Evolutionary conservation across 257 asterid genomes (phyloP).

Genomic region (Jasminum sambac): DNA sequence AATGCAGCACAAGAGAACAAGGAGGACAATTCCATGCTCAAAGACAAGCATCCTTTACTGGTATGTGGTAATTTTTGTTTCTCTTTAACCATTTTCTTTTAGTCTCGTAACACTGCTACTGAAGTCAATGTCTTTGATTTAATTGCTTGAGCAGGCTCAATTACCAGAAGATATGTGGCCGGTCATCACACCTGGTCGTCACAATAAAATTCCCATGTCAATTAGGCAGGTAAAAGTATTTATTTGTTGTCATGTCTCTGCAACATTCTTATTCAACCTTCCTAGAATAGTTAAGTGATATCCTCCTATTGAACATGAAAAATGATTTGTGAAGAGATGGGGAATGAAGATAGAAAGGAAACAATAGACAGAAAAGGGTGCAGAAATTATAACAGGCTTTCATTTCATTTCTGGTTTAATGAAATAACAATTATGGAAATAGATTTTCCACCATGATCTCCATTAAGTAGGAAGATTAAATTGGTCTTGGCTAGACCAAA

Average conservation of each 20-base stretch:
- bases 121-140: slow-evolving; percentile 22
- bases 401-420: slow-evolving; percentile 20
- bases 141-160: slow-evolving; percentile 66
- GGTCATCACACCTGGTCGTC: slow-evolving; percentile 67
- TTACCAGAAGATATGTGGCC: slow-evolving; percentile 96
- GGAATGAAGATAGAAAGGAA: slow-evolving; percentile 13
- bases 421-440: slow-evolving; percentile 18
- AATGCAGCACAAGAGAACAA: slow-evolving; percentile 54
- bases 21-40: slow-evolving; percentile 53
- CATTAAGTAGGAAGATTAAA: neutral
- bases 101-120: slow-evolving; percentile 23
- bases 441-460: slow-evolving; percentile 13
- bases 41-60: slow-evolving; percentile 69
- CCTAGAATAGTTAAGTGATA: neutral
- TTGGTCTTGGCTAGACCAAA: slow-evolving; percentile 3
- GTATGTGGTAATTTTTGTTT: slow-evolving; percentile 37
- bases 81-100: slow-evolving; percentile 22
- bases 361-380: slow-evolving; percentile 19
- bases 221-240: slow-evolving; percentile 76
- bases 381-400: slow-evolving; percentile 14
- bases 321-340: slow-evolving; percentile 13
- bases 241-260: slow-evolving; percentile 13
- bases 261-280: slow-evolving; percentile 12
- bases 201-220: slow-evolving; percentile 70
- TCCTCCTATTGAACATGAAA: neutral